phyloP scores from a whole-genome alignment of 306 rosid species.

The Cucurbita moschata region DNA sequence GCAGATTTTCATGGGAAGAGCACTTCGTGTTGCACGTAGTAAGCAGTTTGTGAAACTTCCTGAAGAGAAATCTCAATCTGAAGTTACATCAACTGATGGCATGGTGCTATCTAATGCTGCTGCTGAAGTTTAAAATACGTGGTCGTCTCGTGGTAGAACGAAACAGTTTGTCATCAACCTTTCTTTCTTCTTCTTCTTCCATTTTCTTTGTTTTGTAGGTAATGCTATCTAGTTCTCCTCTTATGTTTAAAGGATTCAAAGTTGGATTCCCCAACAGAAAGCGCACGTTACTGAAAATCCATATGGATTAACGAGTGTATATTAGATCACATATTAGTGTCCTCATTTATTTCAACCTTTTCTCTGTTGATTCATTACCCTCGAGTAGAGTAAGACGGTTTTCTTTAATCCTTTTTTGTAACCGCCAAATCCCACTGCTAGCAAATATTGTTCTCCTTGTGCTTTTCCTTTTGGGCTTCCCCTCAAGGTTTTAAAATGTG shows the following conservation, averaged over 20 bases:
- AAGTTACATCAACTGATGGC: conserved; percentile 25
- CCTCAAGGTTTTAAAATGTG: too few relatives aligned
- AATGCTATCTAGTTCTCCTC: neutral
- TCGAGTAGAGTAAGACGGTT: neutral
- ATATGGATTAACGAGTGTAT: neutral
- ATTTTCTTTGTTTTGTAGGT: neutral
- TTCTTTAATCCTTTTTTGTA: neutral
- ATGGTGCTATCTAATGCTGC: conserved; percentile 23
- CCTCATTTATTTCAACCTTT: neutral
- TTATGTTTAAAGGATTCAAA: neutral
- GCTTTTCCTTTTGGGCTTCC: too few relatives aligned
- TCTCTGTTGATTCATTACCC: neutral
- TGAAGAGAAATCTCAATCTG: conserved; percentile 22
- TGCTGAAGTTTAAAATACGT: conserved; percentile 8
- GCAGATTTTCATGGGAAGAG: conserved; percentile 69
- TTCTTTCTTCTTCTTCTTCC: neutral
- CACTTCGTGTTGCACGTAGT: conserved; percentile 34
- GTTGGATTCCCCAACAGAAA: neutral
- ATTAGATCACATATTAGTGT: neutral
- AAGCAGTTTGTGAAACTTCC: conserved; percentile 50
- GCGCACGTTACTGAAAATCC: neutral
- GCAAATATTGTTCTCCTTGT: too few relatives aligned
- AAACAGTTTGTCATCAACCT: neutral
- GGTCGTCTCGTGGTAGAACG: neutral
- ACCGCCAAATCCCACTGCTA: too few relatives aligned